Conservation (phyloP, 495 filamentous ascomycete genomes). For the Neurospora africana region DNA sequence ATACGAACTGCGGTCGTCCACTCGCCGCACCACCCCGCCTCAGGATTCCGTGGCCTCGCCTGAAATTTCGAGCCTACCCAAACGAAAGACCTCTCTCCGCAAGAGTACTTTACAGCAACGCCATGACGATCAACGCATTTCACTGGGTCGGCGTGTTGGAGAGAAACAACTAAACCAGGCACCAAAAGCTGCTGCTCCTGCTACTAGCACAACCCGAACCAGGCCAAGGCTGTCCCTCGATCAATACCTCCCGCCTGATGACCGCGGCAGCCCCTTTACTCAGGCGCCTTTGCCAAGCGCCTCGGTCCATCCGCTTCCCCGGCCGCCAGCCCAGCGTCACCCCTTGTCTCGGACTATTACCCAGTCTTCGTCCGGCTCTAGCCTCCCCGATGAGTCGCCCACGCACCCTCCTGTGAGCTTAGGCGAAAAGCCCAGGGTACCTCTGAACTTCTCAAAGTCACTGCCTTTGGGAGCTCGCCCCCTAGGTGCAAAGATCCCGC, state of each 20-base stretch:
- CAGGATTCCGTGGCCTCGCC: neutral
- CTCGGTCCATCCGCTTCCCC: conserved; percentile 40
- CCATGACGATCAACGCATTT: conserved; percentile 48
- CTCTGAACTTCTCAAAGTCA: conserved; percentile 67
- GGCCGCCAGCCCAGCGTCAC: conserved; percentile 51
- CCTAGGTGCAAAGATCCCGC: conserved; percentile 30
- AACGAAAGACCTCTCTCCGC: conserved; percentile 60
- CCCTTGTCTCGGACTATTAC: conserved; percentile 77
- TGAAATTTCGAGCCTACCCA: conserved; percentile 18
- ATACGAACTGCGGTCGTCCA: conserved; percentile 30
- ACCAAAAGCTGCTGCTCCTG: conserved; percentile 37
- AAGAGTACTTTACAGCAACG: conserved; percentile 84
- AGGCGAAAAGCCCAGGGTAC: conserved; percentile 31
- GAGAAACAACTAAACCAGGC: conserved; percentile 34
- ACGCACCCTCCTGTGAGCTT: conserved; percentile 52
- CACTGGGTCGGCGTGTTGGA: conserved; percentile 41
- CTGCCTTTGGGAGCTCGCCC: conserved; percentile 53
- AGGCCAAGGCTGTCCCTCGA: conserved; percentile 70
- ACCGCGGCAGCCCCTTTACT: conserved; percentile 55
- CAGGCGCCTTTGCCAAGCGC: conserved; percentile 43
- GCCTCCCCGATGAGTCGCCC: conserved; percentile 63
- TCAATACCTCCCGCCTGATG: conserved; percentile 49
- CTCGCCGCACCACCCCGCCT: conserved; percentile 20
- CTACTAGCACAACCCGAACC: conserved; percentile 30
- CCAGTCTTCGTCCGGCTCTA: conserved; percentile 73